Evolutionary conservation across 1,284 basidiomycete genomes (phyloP).

Genomic region (Boletellus sp.): DNA sequence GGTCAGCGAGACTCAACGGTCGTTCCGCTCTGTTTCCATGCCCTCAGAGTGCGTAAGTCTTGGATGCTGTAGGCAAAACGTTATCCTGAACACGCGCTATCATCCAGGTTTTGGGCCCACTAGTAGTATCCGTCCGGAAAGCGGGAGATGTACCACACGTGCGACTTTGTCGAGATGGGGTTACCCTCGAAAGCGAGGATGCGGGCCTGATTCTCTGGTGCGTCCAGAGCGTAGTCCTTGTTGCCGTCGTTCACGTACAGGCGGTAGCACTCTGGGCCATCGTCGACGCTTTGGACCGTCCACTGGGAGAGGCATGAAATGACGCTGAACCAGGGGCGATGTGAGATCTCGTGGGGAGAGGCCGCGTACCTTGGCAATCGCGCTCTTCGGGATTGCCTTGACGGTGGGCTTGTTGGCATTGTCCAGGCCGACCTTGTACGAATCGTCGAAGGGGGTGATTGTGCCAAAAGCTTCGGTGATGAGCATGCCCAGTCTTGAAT

Average conservation of each 20-base stretch:
- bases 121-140: slow-evolving; percentile 7
- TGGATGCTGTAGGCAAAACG: slow-evolving; percentile 1
- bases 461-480: slow-evolving; percentile 4
- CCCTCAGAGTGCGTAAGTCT: slow-evolving; percentile 3
- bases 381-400: slow-evolving; percentile 1
- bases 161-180: slow-evolving; percentile 6
- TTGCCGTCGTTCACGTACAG: slow-evolving; percentile 10
- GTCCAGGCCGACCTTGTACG: slow-evolving; percentile 1
- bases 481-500: not conserved
- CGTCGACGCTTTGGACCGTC: slow-evolving; percentile 7
- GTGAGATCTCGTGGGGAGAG: not conserved
- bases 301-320: not conserved
- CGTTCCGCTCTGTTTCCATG: slow-evolving; percentile 5
- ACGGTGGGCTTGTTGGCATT: not conserved
- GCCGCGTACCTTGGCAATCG: slow-evolving; percentile 2
- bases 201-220: not conserved
- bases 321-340: not conserved
- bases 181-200: slow-evolving; percentile 1
- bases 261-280: slow-evolving; percentile 4
- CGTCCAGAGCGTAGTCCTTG: slow-evolving; percentile 3
- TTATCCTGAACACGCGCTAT: not conserved
- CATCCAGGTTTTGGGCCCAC: not conserved
- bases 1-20: slow-evolving; percentile 1
- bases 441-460: not conserved
- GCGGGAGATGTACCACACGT: slow-evolving; percentile 3